Base-by-base conservation (phyloP, 768 basidiomycete species). In the Pleurotus giganteus region DNA sequence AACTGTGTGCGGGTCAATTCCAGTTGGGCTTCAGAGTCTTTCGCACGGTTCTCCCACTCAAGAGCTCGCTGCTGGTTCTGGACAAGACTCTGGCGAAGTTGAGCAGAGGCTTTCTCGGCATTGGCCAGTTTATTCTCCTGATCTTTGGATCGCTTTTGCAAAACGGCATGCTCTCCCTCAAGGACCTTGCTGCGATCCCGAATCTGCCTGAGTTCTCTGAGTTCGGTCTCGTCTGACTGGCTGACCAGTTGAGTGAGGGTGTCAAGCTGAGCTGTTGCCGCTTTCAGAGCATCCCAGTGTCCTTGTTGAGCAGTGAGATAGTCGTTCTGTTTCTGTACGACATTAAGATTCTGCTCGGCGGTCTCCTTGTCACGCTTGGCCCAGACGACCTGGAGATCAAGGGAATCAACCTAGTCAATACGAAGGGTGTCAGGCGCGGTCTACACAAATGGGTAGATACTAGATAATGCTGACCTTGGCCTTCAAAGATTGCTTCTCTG, bases 31-130 rank as follows among this genome's bases (percentile, higher is more conserved):
- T 91, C 88, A 39, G 79, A 78, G 58, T 89, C 87, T 62, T 84
- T 85, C 17, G 88, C 83, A 21, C 85, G 85, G 58, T 80, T 80
- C 69, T 94, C 91, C 89, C 88, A 92, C 61, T 94, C 91, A 2
- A 80, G 71, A 2, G 88, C 80, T 23, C 88, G 88, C 65, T 91
- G 88, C 57, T 92, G 87, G 19, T 87, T 85, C 58, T 88, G 84
- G 19, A 78, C 69, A 26, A 92, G 75, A 65, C 69, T 86, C 65
- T 89, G 84, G 39, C 82, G 81, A 2, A 82, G 76, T 15, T 83
- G 69, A 21, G 69, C 70, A 1, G 83, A 74, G 9, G 83, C 71
- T 50, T 83, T 81, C 43, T 93, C 89, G 61, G 73, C 82, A 60
- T 81, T 86, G 24, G 75, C 64, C 2, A 78, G 59, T 63, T 84